Percentiles rank a stretch among this genome's conserved stretches.
phyloP scores from a whole-genome alignment of 129 eudicot species.

The Scalesia atractyloides region DNA sequence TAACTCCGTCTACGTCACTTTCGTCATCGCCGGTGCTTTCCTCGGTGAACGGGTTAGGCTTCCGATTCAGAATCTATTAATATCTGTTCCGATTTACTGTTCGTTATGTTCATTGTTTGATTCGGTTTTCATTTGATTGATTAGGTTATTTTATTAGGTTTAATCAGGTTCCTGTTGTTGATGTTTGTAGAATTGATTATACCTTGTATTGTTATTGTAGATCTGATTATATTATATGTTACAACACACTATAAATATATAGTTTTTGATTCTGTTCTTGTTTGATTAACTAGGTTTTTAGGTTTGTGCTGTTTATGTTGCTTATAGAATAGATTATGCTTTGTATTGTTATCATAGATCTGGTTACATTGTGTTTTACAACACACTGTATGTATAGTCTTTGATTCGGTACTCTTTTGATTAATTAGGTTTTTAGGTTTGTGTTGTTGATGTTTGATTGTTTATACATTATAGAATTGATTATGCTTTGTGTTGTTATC shows the following conservation, averaged over 20 bases:
- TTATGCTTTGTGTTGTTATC: neutral
- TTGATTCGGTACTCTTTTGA: slow-evolving; percentile 4
- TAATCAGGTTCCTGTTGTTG: neutral
- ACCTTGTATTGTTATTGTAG: neutral
- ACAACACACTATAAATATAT: too few species aligned
- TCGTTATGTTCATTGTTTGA: too few species aligned
- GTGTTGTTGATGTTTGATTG: neutral
- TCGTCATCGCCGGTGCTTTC: slow-evolving; percentile 88
- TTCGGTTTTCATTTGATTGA: too few species aligned
- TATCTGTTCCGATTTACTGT: too few species aligned
- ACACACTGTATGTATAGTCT: neutral
- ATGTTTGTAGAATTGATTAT: too few species aligned
- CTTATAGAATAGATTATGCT: neutral
- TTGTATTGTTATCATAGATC: slow-evolving; percentile 1
- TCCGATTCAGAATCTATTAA: neutral
- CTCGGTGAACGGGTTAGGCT: slow-evolving; percentile 73
- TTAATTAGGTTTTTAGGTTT: slow-evolving; percentile 3
- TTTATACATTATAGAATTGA: neutral
- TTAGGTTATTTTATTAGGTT: too few species aligned
- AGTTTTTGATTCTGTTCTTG: neutral
- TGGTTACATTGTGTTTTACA: neutral
- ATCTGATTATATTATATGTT: neutral
- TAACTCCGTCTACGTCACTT: slow-evolving; percentile 77
- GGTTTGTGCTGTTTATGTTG: neutral
- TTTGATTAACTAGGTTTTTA: slow-evolving; percentile 10